phyloP scores from a whole-genome alignment of 495 filamentous ascomycete genomes.

The Podospora tetraspora region DNA sequence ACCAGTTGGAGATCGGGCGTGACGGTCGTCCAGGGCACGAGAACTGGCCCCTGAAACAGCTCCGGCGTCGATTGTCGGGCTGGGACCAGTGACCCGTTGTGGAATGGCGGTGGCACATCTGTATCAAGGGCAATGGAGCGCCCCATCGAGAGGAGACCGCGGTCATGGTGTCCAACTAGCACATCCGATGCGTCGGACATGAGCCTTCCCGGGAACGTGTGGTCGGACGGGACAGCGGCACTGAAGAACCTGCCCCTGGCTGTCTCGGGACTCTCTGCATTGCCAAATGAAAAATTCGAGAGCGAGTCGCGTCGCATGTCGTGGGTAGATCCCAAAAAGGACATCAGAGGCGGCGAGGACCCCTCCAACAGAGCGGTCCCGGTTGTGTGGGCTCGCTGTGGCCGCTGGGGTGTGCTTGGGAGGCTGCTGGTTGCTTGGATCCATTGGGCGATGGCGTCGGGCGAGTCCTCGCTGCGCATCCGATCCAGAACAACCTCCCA shows the following conservation, averaged over 20 bases:
- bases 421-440: conserved; percentile 18
- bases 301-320: background rate
- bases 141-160: background rate
- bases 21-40: conserved; percentile 23
- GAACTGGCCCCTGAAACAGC: background rate
- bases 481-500: conserved; percentile 22
- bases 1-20: conserved; percentile 21
- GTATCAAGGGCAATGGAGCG: background rate
- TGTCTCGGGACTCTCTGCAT: background rate
- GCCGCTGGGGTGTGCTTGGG: background rate
- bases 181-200: background rate
- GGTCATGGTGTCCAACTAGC: background rate
- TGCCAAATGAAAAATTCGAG: background rate
- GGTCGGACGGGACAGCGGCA: background rate
- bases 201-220: background rate
- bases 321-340: background rate
- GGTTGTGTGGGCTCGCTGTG: background rate
- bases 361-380: background rate
- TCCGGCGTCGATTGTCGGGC: background rate
- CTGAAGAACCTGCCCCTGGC: background rate
- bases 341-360: background rate
- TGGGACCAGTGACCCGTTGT: background rate
- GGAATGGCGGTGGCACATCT: background rate
- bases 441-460: conserved; percentile 28
- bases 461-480: conserved; percentile 25